Conservation (phyloP, 2,329 filamentous ascomycete species). For the Aspergillus transmontanensis region DNA sequence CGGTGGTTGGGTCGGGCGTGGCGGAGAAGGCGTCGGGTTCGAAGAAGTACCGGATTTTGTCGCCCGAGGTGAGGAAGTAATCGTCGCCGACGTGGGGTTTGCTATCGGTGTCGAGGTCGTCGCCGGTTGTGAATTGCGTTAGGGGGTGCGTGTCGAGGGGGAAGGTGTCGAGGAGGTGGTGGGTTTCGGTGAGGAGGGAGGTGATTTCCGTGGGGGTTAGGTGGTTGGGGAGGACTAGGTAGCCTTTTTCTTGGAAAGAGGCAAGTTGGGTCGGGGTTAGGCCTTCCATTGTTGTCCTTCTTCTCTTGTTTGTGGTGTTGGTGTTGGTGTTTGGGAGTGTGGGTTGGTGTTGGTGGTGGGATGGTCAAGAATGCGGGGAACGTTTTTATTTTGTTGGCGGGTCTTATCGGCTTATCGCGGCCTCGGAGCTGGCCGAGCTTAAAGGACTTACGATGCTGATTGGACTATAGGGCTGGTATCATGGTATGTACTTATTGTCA, state of each 20-base stretch:
- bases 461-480: too few species aligned
- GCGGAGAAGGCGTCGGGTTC: constrained; percentile 81
- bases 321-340: not conserved
- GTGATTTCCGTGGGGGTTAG: constrained; percentile 67
- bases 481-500: too few species aligned
- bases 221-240: constrained; percentile 81
- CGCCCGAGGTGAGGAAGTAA: constrained; percentile 87
- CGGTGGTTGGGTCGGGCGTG: constrained; percentile 43
- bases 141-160: constrained; percentile 82
- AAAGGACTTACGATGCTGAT: too few species aligned
- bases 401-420: not conserved
- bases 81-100: constrained; percentile 81
- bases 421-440: not conserved
- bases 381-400: not conserved
- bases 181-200: constrained; percentile 73
- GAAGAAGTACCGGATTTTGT: constrained; percentile 96
- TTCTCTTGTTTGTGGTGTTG: not conserved
- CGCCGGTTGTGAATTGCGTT: constrained; percentile 90
- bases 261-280: constrained; percentile 72
- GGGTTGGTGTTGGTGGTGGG: not conserved
- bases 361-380: not conserved
- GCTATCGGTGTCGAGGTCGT: constrained; percentile 54
- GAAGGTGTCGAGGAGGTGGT: constrained; percentile 73
- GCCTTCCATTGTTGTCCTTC: constrained; percentile 15
- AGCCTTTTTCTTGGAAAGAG: constrained; percentile 80